Percentiles rank a stretch among this genome's conserved stretches.
phyloP scores from a whole-genome alignment of 768 basidiomycete genomes.

The Filobasidium floriforme region DNA sequence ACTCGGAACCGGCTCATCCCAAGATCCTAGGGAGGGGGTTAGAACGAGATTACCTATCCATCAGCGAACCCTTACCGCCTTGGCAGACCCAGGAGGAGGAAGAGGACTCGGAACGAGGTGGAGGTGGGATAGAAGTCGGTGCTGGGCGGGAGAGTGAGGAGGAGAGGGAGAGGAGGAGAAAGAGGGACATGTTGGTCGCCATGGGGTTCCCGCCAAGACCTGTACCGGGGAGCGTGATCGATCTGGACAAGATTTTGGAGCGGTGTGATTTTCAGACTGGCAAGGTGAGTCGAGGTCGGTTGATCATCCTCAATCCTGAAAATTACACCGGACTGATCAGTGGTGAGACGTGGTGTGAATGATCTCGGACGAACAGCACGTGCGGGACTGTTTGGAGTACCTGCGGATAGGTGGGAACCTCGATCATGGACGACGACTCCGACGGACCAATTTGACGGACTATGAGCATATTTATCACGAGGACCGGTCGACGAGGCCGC shows the following conservation, averaged over 20 bases:
- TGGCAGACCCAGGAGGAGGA: conserved; percentile 13
- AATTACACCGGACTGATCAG: conserved; percentile 13
- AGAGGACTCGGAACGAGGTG: conserved; percentile 5
- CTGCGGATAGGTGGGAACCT: conserved; percentile 82
- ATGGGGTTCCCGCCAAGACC: conserved; percentile 79
- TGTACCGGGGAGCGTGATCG: conserved; percentile 70
- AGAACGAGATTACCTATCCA: conserved; percentile 67
- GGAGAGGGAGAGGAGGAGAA: neutral
- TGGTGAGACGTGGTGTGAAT: neutral
- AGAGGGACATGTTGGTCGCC: conserved; percentile 24
- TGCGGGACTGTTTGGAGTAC: conserved; percentile 94
- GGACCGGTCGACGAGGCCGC: conserved; percentile 38
- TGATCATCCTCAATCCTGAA: neutral
- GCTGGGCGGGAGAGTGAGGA: conserved; percentile 12
- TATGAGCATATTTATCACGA: conserved; percentile 88
- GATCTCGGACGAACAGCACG: conserved; percentile 55
- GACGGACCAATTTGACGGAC: conserved; percentile 67
- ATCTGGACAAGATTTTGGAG: conserved; percentile 84
- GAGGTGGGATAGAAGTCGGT: conserved; percentile 9
- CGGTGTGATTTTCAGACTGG: conserved; percentile 81
- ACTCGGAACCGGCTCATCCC: conserved; percentile 21
- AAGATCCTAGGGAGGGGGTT: conserved; percentile 66
- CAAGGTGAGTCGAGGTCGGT: conserved; percentile 36
- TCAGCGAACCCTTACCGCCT: conserved; percentile 53
- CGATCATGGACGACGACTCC: conserved; percentile 67